Evolutionary conservation across 2,329 filamentous ascomycete species (phyloP).

Genomic region (Aureobasidium musti): DNA sequence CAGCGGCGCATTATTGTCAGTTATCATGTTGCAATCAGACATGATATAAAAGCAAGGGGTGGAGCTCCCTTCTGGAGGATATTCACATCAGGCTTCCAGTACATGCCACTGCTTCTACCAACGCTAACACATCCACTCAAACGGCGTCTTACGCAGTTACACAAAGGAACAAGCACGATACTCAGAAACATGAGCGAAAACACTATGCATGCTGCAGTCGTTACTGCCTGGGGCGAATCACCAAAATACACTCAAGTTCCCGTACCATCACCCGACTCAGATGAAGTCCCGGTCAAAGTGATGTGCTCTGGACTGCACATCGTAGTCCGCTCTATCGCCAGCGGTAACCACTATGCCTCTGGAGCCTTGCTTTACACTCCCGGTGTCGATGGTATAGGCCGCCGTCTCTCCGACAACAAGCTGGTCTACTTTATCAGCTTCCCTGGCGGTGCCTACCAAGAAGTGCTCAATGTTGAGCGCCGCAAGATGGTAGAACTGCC

Average conservation of each 20-base stretch:
- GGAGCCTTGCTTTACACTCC: slow-evolving; percentile 54
- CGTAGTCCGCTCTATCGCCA: slow-evolving; percentile 56
- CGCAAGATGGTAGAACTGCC: slow-evolving; percentile 48
- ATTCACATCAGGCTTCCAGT: neutral
- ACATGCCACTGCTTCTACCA: neutral
- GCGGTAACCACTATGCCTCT: slow-evolving; percentile 58
- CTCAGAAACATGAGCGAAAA: neutral
- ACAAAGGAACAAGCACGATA: neutral
- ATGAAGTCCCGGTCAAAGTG: slow-evolving; percentile 55
- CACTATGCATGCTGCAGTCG: slow-evolving; percentile 46
- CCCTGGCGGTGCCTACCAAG: slow-evolving; percentile 47
- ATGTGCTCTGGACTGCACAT: slow-evolving; percentile 56
- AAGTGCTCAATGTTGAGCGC: slow-evolving; percentile 53
- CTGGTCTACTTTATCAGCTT: slow-evolving; percentile 55
- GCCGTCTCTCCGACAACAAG: slow-evolving; percentile 47
- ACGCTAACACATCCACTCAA: too few relatives aligned
- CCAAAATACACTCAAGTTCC: slow-evolving; percentile 43
- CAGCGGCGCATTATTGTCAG: neutral
- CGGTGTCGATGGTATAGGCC: slow-evolving; percentile 57
- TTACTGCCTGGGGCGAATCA: slow-evolving; percentile 46
- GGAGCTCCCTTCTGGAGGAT: neutral
- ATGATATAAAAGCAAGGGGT: neutral
- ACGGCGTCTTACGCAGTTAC: neutral
- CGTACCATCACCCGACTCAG: slow-evolving; percentile 2
- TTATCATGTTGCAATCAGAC: neutral